Evolutionary conservation across 768 basidiomycete species (phyloP).

Genomic region (Russula griseocarnosa): DNA sequence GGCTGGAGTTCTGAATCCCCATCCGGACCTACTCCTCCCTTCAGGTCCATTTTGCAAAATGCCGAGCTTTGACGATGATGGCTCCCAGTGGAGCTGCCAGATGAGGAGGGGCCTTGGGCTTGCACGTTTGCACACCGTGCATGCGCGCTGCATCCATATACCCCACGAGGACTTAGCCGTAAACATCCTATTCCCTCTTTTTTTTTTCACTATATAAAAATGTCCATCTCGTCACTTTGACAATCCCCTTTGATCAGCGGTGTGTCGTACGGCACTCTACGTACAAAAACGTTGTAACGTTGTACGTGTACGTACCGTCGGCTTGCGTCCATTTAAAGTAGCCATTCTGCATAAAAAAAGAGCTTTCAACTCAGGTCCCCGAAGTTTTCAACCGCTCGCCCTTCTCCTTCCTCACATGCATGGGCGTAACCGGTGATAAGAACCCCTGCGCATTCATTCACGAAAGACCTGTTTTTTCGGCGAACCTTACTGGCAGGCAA

Average conservation of each 20-base stretch:
- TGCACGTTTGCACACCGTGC: too few species aligned
- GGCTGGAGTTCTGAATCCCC: not conserved
- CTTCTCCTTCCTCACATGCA: not conserved
- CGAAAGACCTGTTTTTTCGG: not conserved
- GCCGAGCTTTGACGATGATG: not conserved
- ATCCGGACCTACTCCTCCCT: not conserved
- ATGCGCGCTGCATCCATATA: not conserved
- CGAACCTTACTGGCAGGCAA: not conserved
- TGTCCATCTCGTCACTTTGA: not conserved
- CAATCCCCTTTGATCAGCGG: not conserved
- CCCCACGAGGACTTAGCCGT: not conserved
- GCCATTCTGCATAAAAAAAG: not conserved
- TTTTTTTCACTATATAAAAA: not conserved
- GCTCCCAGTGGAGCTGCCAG: too few species aligned
- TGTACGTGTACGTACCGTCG: not conserved
- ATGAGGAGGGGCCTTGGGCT: too few species aligned
- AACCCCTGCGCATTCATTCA: not conserved
- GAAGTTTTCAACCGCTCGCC: slow-evolving; percentile 3
- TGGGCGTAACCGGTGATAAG: not conserved
- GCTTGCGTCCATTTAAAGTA: not conserved
- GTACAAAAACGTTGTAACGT: not conserved
- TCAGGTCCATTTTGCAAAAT: not conserved
- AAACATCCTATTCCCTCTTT: not conserved
- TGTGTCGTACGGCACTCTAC: not conserved
- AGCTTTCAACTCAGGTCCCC: slow-evolving; percentile 4